Percentiles rank a stretch among this genome's conserved stretches.
Conservation (phyloP, 805 yeast genomes). For the Ogataea polymorpha region DNA sequence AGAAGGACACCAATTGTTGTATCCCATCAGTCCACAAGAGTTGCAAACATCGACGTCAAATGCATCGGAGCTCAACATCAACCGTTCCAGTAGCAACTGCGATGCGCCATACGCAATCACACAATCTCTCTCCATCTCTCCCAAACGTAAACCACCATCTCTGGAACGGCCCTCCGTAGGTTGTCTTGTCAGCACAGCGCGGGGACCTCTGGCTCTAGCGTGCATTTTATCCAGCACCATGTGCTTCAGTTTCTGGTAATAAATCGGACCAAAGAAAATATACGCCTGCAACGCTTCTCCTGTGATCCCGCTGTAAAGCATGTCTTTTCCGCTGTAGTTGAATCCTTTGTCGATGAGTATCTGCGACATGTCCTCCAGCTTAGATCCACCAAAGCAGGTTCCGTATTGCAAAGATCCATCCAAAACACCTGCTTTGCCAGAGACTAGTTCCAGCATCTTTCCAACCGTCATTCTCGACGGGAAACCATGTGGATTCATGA, state of each 20-base stretch:
- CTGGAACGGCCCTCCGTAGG: slow-evolving; percentile 99
- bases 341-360: slow-evolving; percentile 88
- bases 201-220: slow-evolving; percentile 98
- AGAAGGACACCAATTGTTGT: slow-evolving; percentile 96
- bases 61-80: slow-evolving; percentile 96
- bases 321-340: slow-evolving; percentile 94
- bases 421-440: slow-evolving; percentile 97
- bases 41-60: slow-evolving; percentile 96
- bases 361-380: slow-evolving; percentile 90
- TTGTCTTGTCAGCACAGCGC: slow-evolving; percentile 96
- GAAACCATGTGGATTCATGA: slow-evolving; percentile 99
- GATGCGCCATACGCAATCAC: slow-evolving; percentile 99
- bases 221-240: slow-evolving; percentile 99
- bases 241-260: slow-evolving; percentile 96
- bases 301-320: slow-evolving; percentile 95
- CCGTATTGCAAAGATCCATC: slow-evolving; percentile 92
- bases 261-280: slow-evolving; percentile 97
- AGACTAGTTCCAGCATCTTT: slow-evolving; percentile 92
- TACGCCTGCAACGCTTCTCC: slow-evolving; percentile 97
- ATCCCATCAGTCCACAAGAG: slow-evolving; percentile 94
- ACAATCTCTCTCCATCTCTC: slow-evolving; percentile 99
- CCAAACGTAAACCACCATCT: slow-evolving; percentile 98
- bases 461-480: slow-evolving; percentile 99
- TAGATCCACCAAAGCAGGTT: slow-evolving; percentile 98
- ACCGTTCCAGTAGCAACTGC: slow-evolving; percentile 85